phyloP scores from a whole-genome alignment of 1,284 basidiomycete genomes.

The Ceratobasidium theobromae region DNA sequence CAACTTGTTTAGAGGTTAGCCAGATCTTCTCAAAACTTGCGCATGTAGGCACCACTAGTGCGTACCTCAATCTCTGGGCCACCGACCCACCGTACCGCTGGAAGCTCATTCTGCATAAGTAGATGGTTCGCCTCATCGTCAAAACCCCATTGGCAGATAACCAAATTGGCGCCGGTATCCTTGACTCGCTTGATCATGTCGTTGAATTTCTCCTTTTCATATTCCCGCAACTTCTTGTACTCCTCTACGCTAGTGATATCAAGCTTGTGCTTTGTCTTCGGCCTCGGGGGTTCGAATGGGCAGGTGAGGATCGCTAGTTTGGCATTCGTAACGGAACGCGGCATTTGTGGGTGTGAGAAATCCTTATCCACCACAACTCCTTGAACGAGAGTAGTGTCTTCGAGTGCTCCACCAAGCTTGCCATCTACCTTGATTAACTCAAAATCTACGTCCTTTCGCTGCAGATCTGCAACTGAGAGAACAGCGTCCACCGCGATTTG shows the following conservation, averaged over 20 bases:
- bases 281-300: slow-evolving; percentile 97
- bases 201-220: slow-evolving; percentile 94
- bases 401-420: slow-evolving; percentile 95
- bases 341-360: slow-evolving; percentile 99
- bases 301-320: slow-evolving; percentile 96
- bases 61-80: slow-evolving; percentile 96
- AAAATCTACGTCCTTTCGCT: slow-evolving; percentile 94
- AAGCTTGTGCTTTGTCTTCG: slow-evolving; percentile 99
- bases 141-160: slow-evolving; percentile 99
- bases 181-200: slow-evolving; percentile 98
- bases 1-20: slow-evolving; percentile 53
- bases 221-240: slow-evolving; percentile 91
- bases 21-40: slow-evolving; percentile 20
- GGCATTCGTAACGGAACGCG: slow-evolving; percentile 82
- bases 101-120: slow-evolving; percentile 95
- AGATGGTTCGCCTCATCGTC: slow-evolving; percentile 99
- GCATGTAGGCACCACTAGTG: background rate
- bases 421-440: slow-evolving; percentile 99
- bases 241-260: slow-evolving; percentile 99
- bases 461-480: slow-evolving; percentile 90
- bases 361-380: slow-evolving; percentile 99
- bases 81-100: slow-evolving; percentile 98
- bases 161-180: slow-evolving; percentile 96
- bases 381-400: slow-evolving; percentile 90
- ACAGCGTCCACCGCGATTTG: slow-evolving; percentile 98